Evolutionary conservation across 2,329 filamentous ascomycete species (phyloP).

Genomic region (Samsoniella hepiali): DNA sequence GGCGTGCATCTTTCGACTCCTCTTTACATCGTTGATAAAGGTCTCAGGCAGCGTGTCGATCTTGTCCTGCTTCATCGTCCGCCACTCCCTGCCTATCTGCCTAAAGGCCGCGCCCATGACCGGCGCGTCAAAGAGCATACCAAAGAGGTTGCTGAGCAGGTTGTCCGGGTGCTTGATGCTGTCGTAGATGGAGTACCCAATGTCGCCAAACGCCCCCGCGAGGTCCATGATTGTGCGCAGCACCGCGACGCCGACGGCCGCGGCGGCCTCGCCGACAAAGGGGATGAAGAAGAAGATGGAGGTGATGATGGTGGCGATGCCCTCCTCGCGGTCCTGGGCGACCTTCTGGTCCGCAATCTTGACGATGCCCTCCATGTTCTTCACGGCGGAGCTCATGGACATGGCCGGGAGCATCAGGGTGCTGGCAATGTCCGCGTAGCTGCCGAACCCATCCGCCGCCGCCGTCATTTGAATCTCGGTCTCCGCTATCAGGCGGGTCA

Average conservation of each 20-base stretch:
- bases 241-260: not conserved
- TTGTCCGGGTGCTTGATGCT: conserved; percentile 6
- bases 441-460: not conserved
- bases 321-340: conserved; percentile 42
- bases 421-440: not conserved
- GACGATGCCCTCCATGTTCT: conserved; percentile 14
- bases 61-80: not conserved
- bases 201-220: conserved; percentile 8
- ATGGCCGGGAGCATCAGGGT: conserved; percentile 10
- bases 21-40: not conserved
- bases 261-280: conserved; percentile 11
- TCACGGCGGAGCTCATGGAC: conserved; percentile 9
- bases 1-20: not conserved
- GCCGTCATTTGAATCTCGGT: conserved; percentile 2
- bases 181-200: conserved; percentile 16
- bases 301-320: conserved; percentile 8
- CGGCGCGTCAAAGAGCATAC: conserved; percentile 2
- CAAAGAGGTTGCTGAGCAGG: not conserved
- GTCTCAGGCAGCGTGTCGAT: conserved; percentile 10
- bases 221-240: conserved; percentile 14
- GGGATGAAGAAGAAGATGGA: conserved; percentile 15
- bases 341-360: conserved; percentile 51
- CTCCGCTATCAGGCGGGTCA: not conserved
- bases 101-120: not conserved
- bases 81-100: conserved; percentile 1